Base-by-base conservation (phyloP, 441 rosid species). In the Populus trichocarpa region DNA sequence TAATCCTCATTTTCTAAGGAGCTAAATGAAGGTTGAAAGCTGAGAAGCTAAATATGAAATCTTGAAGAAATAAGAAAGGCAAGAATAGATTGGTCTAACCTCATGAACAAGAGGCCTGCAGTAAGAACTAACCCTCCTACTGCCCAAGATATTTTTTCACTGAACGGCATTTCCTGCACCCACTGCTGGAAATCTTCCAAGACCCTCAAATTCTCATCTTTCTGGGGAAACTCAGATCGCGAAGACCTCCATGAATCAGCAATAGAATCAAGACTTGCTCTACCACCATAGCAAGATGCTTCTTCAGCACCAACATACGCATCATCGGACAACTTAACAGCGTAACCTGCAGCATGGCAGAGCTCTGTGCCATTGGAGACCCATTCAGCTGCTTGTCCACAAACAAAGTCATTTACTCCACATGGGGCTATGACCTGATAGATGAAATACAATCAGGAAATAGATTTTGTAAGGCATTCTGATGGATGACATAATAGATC, bases 111-210 rank as follows among this genome's bases (percentile, higher is more conserved):
- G 69, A 94, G 76, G 66, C 97, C 93, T 33, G 95, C 91, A 12
- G 96, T 91, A 72, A 96, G 92, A 83, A 91, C 94, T 88, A 91
- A 46, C 69, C 92, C 87, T 79, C 90, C 97, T 28, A 96, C 87
- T 14, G 96, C 98, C 89, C 97, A 88, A 36, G 89, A 91, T 78
- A 92, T 87, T 64, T 79, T 88, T 68, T 85, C 88, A 71, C 67
- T 85, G 71, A 81, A 85, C 30, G 90, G 71, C 85, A 87, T 82
- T 79, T 84, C 87, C 79, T 79, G 83, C 63, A 88, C 61, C 97
- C 90, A 83, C 77, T 88, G 89, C 77, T 77, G 86, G 80, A 89
- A 84, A 83, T 87, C 91, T 82, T 85, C 87, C 67, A 84, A 75
- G 23, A 42, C 67, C n/a, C 78, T 80, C 9, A 74, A 77, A 28